Base-by-base conservation (phyloP, 2,329 filamentous ascomycete genomes). In the Tricladium varicosporioides region DNA sequence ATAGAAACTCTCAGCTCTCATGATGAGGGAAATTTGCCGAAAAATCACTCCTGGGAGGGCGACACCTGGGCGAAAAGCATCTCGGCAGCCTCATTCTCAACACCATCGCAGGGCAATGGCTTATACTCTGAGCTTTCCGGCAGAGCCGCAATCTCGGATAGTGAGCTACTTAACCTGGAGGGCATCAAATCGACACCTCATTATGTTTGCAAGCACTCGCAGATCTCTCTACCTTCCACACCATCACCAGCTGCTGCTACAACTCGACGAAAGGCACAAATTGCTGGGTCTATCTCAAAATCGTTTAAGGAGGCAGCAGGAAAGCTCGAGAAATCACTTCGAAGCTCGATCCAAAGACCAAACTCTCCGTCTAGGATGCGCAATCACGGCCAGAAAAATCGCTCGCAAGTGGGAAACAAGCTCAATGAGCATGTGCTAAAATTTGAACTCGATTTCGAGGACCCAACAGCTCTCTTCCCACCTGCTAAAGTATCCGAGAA, bases 351-450 rank as follows among this genome's bases (percentile, higher is more conserved):
- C n/a, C 66, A 71, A 54, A 74, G 75, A 70, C 69, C 71, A 56
- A 72, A 67, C 15, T 59, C 54, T 5, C 53, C 57, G 4, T 51
- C 63, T 44, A 65, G 60, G 4, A 64, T 63, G 62, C 66, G 66
- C 47, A 59, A 64, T 69, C 69, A 75, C 72, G 70, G 74, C 73
- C 67, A 78, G 67, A 73, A 70, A 75, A 70, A 69, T 74, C 65
- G 74, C 68, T 69, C 76, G 50, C 65, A 71, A 48, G 85, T 82
- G 81, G 73, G 76, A 42, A 76, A 80, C 62, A 78, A 80, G 57
- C 73, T 83, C 46, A 76, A 82, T 57, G 48, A 58, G 9, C 61
- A 67, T 42, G 51, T 60, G 15, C 32, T 63, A 5, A 78, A 78
- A 59, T 81, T 82, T 65, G 74, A 74, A 59, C 69, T 82, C 45